Conservation (phyloP, 108 stramenopile genomes). For the Nitzschia sp. region DNA sequence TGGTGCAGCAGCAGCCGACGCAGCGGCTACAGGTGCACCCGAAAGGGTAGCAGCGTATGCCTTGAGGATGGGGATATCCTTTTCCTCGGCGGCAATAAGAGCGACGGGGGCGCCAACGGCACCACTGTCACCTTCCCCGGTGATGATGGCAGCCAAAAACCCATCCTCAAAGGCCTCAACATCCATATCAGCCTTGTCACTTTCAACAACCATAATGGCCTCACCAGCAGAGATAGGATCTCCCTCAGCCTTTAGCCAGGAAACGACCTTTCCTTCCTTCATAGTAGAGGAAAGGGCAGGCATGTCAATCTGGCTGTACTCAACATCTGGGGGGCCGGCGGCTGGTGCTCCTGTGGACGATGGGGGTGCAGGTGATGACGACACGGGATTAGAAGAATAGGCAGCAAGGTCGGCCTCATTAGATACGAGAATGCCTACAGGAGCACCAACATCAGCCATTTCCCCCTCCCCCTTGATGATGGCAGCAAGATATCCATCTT, state of each 20-base stretch:
- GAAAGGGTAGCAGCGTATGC: constrained; percentile 75
- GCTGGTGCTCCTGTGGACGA: constrained; percentile 25
- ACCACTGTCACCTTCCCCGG: constrained; percentile 88
- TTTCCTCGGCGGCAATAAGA: constrained; percentile 81
- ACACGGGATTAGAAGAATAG: constrained; percentile 46
- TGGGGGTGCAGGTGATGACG: constrained; percentile 26
- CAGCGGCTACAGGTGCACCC: constrained; percentile 53
- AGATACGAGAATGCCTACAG: constrained; percentile 77
- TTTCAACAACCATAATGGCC: constrained; percentile 96
- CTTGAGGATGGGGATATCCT: constrained; percentile 79
- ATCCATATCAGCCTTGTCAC: constrained; percentile 99
- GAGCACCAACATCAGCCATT: constrained; percentile 70
- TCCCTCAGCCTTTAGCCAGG: constrained; percentile 93
- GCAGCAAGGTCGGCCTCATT: constrained; percentile 59
- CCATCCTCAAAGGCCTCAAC: constrained; percentile 97
- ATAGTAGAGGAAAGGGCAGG: constrained; percentile 98
- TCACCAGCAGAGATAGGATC: constrained; percentile 92
- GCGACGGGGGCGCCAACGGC: constrained; percentile 92
- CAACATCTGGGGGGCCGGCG: constrained; percentile 61
- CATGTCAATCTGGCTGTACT: constrained; percentile 91
- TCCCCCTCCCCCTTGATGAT: constrained; percentile 83
- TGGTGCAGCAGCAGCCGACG: constrained; percentile 50
- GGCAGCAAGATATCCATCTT: constrained; percentile 86
- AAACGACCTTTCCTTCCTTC: constrained; percentile 97
- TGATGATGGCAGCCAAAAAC: constrained; percentile 92